Evolutionary conservation across 2,329 filamentous ascomycete genomes (phyloP), one percentile per base, ranked within the genome.

Genomic region (Periconia sp.): DNA sequence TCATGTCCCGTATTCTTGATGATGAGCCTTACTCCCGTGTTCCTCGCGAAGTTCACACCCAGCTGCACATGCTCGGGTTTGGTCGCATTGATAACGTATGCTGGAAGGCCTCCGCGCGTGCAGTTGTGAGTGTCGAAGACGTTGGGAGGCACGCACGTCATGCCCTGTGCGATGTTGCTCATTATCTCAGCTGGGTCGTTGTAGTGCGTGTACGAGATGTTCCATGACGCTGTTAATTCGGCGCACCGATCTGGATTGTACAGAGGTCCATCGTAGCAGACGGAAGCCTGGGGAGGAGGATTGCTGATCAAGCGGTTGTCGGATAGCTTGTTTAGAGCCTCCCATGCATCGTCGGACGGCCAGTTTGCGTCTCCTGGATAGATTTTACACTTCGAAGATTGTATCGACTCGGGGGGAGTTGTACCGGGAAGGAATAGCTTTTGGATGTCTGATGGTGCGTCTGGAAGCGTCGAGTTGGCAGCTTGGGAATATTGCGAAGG

Each of bases 281-380:
- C 68, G 35, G 68, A 60, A 27, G 68, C 69, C 45, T 67, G 58
- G 42, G 69, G 69, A 23, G 61, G 59, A 10, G 69, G 68, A 41
- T 62, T 56, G 30, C 49, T 54, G 43, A 71, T 54, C 13, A 73
- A 58, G 23, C 63, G 63, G 40, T 63, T 61, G 44, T 61, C 68
- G 40, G 65, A 65, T 33, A 66, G 42, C 17, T 64, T 60, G 65
- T 83, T 82, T 48, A 85, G 72, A 14, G 60, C 58, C 7, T 61
- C 54, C 82, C 82, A 85, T 13, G 66, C 67, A 0, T 69, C 59
- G 13, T 73, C 55, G 1, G 75, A 76, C 0, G 82, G 83, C 83
- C 82, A 85, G 45, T 64, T 64, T 8, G 64, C 20, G 14, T 76
- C 75, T 18, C 73, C 75, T 1, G 80, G 81, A 44, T 76, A 78